Conservation (phyloP, 1,139 yeast genomes). For the Diutina pseudorugosa region DNA sequence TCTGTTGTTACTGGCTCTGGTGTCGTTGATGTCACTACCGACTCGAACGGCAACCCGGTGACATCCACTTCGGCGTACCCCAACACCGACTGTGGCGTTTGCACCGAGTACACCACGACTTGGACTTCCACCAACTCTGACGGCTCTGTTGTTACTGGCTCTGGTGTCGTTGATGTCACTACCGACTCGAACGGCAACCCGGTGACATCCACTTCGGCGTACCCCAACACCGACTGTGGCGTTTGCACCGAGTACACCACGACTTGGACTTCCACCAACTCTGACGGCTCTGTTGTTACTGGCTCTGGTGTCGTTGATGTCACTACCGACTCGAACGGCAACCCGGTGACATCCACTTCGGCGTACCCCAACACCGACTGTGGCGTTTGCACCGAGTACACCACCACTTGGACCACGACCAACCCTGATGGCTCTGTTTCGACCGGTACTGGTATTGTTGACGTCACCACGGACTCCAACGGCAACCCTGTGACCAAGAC, state of each 20-base stretch:
- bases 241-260: neutral
- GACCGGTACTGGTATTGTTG: neutral
- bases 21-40: constrained; percentile 1
- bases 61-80: neutral
- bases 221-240: neutral
- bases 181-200: neutral
- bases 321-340: neutral
- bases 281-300: neutral
- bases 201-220: neutral
- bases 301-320: neutral
- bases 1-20: neutral
- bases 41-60: neutral
- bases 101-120: constrained; percentile 1
- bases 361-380: neutral
- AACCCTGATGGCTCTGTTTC: neutral
- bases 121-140: neutral
- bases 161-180: neutral
- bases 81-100: neutral
- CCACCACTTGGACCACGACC: neutral
- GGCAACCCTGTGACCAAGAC: neutral
- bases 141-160: neutral
- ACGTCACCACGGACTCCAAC: neutral
- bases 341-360: neutral
- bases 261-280: neutral
- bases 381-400: neutral